Evolutionary conservation across 2,329 filamentous ascomycete species (phyloP).

Genomic region (Grosmannia serpens): DNA sequence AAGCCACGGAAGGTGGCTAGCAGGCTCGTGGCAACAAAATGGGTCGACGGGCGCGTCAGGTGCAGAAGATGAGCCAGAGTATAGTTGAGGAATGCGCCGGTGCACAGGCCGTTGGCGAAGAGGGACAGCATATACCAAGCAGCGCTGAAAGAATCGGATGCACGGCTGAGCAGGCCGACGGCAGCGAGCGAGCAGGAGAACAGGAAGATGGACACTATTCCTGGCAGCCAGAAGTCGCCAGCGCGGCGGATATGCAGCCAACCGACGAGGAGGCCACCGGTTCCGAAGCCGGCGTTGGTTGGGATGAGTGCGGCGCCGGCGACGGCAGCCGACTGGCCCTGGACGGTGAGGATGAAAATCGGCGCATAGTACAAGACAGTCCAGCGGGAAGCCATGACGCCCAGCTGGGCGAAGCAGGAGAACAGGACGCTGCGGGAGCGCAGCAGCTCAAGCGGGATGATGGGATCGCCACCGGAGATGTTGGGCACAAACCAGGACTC

Average conservation of each 20-base stretch:
- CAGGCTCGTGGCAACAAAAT: conserved; percentile 66
- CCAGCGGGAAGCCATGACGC: conserved; percentile 75
- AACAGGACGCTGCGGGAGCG: conserved; percentile 59
- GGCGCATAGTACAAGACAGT: conserved; percentile 70
- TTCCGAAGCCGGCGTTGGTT: conserved; percentile 68
- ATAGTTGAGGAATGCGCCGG: conserved; percentile 68
- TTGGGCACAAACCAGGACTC: conserved; percentile 34
- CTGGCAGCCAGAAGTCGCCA: conserved; percentile 61
- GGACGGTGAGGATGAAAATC: conserved; percentile 66
- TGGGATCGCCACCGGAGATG: conserved; percentile 49
- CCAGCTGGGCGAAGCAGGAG: conserved; percentile 62
- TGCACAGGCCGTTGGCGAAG: conserved; percentile 60
- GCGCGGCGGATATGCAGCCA: conserved; percentile 62
- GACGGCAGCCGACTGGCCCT: conserved; percentile 54
- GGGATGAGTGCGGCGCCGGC: conserved; percentile 70
- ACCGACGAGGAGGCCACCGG: conserved; percentile 62
- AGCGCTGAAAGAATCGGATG: conserved; percentile 42
- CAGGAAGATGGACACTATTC: conserved; percentile 44
- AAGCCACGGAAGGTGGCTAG: conserved; percentile 73
- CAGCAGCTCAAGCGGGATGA: conserved; percentile 63
- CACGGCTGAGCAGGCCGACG: conserved; percentile 34
- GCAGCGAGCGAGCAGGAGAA: conserved; percentile 44
- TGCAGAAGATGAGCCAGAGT: conserved; percentile 70
- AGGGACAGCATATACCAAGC: conserved; percentile 46
- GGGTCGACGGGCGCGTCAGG: conserved; percentile 51